Evolutionary conservation across 2,329 filamentous ascomycete species (phyloP).

Genomic region (Domatiomyces catenatus): DNA sequence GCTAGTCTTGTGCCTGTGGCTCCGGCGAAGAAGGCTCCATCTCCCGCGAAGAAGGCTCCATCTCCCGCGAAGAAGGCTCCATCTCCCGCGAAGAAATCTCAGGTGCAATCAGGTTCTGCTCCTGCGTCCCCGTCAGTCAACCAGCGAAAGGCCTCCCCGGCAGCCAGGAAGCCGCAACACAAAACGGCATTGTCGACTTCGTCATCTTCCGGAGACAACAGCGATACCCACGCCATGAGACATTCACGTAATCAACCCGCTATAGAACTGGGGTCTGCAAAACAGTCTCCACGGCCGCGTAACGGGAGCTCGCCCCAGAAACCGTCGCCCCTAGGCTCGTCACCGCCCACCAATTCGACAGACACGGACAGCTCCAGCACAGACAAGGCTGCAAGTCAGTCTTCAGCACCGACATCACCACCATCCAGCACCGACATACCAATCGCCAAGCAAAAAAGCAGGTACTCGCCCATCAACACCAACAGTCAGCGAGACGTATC

Average conservation of each 20-base stretch:
- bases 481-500: conserved; percentile 10
- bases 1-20: conserved; percentile 26
- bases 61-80: not conserved
- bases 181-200: conserved; percentile 12
- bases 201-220: conserved; percentile 8
- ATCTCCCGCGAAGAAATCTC: not conserved
- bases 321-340: conserved; percentile 46
- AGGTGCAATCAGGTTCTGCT: conserved; percentile 11
- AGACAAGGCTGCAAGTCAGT: conserved; percentile 25
- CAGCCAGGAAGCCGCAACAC: conserved; percentile 9
- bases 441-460: conserved; percentile 16
- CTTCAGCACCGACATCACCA: conserved; percentile 32
- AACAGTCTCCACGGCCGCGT: conserved; percentile 21
- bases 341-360: conserved; percentile 45
- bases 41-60: not conserved
- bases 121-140: not conserved
- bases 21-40: conserved; percentile 4
- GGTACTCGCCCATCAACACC: conserved; percentile 20
- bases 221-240: conserved; percentile 6
- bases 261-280: conserved; percentile 3
- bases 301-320: conserved; percentile 42
- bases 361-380: conserved; percentile 35
- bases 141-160: conserved; percentile 5
- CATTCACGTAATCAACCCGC: conserved; percentile 7
- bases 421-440: conserved; percentile 19